Evolutionary conservation across 768 basidiomycete genomes (phyloP), one percentile per base, ranked within the genome.

Genomic region (Lyophyllum semitale): DNA sequence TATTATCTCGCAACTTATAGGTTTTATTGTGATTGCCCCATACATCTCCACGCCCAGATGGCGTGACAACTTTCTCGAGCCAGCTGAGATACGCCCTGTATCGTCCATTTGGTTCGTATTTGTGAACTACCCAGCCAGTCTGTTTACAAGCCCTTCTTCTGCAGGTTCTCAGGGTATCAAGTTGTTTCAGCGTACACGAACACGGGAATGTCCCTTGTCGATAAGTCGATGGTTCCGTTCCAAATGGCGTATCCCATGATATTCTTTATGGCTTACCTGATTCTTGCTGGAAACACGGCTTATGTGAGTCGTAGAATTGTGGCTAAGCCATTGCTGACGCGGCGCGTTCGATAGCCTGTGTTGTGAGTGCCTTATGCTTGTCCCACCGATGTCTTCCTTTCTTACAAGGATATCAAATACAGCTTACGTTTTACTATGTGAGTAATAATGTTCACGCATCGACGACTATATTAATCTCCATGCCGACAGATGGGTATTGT

Each of bases 221-320:
- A 99, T 70, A 77, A 83, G 58, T 95, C 92, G 9, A 93, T 99
- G 93, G 49, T 96, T 3, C 95, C 94, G 0, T 98, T 97, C 69
- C 91, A 94, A 65, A 76, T 66, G 22, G 95, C 93, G 17, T 94
- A 93, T 64, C 81, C 85, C 2, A 87, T 93, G 87, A 84, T 93
- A 53, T 46, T 91, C 26, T 67, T 84, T 48, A 74, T 94, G 79
- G 76, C 85, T 0, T 71, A 93, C 41, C 73, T 93, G 23, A 89
- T 98, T 59, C 69, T 98, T 43, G 94, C 93, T 46, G 96, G 96
- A 9, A 98, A 98, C 66, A 96, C 95, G 40, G 88, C 84, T 22
- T 96, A 92, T 65, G 95, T 96, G 63, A 79, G 93, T 88, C 35
- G 41, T 42, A 44, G 29, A 40, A 41, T 47, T 40, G 43, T 2